Base-by-base conservation (phyloP, 257 asterid genomes). In the Ligustrum vulgare region DNA sequence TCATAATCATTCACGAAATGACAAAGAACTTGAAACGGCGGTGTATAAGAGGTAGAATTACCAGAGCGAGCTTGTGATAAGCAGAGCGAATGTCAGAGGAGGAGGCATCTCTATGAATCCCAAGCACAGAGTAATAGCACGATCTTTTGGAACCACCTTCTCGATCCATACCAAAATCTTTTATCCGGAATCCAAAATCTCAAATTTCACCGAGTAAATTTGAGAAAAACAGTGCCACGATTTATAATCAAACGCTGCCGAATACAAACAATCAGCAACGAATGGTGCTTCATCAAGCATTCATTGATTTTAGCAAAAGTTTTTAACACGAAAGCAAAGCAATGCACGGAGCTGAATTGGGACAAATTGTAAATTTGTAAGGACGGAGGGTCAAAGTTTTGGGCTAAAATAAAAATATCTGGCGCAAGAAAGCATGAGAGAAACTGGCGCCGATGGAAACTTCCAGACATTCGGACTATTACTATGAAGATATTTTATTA, bases 51-150 rank as follows among this genome's bases (percentile, higher is more conserved):
- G 1, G 0, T 4, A 11, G 4, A 39, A n/a, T 9, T 78, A 91
- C 97, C 87, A 91, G 80, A 12, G 98, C 97, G 28, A 91, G 93
- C 74, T 87, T 93, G 75, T 96, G 96, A 72, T 93, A 93, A 69
- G 98, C 98, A 16, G 96, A 49, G 63, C 98, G 98, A 68, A 93
- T 75, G 33, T 93, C 93, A 16, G 96, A 87, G 84, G 66, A 83
- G 85, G 97, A 86, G 82, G 98, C 93, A 54, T 91, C 97, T 74
- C 82, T 85, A 37, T 89, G 89, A 76, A 93, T 81, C 72, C 96
- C 98, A 1, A 93, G 90, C 6, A 90, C 92, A 60, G 96, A 78
- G 82, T 93, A 93, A 76, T 88, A 91, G 84, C 95, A 82, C 11
- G 96, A 87, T 51, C 88, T 88, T 37, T 45, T 49, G 80, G 92